phyloP scores from a whole-genome alignment of 2,329 filamentous ascomycete species.

The Pyrenophora graminea region DNA sequence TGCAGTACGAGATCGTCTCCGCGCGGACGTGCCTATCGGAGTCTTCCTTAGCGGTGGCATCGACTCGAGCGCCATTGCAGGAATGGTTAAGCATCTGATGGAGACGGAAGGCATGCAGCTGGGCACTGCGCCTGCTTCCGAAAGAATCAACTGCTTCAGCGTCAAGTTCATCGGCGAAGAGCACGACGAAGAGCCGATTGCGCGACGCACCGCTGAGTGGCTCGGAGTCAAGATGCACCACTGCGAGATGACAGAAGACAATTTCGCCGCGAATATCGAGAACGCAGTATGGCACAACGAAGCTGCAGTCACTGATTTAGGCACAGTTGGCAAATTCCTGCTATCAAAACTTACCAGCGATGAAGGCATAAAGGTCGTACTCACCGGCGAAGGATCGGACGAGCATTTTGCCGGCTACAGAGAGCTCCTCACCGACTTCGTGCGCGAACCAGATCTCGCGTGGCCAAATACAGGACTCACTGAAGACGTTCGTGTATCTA shows the following conservation, averaged over 20 bases:
- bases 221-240: conserved; percentile 54
- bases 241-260: conserved; percentile 46
- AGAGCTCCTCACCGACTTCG: conserved; percentile 52
- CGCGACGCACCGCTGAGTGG: conserved; percentile 54
- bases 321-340: conserved; percentile 58
- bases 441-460: conserved; percentile 54
- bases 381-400: conserved; percentile 59
- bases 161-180: conserved; percentile 56
- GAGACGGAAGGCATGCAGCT: conserved; percentile 51
- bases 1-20: conserved; percentile 57
- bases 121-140: conserved; percentile 48
- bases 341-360: conserved; percentile 53
- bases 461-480: conserved; percentile 14
- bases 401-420: conserved; percentile 61
- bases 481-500: conserved; percentile 17
- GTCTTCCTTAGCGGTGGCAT: conserved; percentile 63
- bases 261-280: conserved; percentile 50
- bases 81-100: conserved; percentile 56
- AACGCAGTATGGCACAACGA: conserved; percentile 54
- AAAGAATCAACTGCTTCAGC: conserved; percentile 52
- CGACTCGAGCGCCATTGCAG: conserved; percentile 61
- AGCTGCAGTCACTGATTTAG: conserved; percentile 55
- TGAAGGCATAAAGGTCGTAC: conserved; percentile 58
- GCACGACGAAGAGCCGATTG: conserved; percentile 50
- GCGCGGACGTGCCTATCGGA: conserved; percentile 62